These are phyloP conservation scores for Dillenia turbinata DNA, from an alignment of 164 flowering plant genomes.

Conservation along the genomic window DNA sequence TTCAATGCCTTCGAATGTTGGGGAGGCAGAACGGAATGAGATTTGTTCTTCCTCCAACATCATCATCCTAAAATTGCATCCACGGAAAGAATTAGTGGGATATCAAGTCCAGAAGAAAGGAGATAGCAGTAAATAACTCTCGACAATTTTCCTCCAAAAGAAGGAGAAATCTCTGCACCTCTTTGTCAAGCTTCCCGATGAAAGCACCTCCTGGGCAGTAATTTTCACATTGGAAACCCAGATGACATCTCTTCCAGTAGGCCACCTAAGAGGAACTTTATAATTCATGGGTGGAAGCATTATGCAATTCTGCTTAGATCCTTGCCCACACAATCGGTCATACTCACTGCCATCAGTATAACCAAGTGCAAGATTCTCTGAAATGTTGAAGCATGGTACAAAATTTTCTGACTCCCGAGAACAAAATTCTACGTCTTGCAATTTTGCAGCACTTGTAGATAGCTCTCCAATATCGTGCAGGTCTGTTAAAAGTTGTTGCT, in stretches of 20 bases:
- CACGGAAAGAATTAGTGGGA: conserved; percentile 1
- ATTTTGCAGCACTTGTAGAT: conserved; percentile 56
- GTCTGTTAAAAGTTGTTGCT: conserved; percentile 78
- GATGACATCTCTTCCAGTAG: conserved; percentile 89
- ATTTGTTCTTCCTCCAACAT: conserved; percentile 95
- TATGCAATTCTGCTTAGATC: conserved; percentile 50
- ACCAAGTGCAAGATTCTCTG: conserved; percentile 50
- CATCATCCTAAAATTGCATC: conserved; percentile 73
- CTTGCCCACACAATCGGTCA: conserved; percentile 57
- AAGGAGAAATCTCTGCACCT: conserved; percentile 34
- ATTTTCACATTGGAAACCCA: conserved; percentile 91
- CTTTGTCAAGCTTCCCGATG: conserved; percentile 96
- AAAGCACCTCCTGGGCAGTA: conserved; percentile 88
- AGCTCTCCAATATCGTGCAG: conserved; percentile 79
- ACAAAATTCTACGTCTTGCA: conserved; percentile 75
- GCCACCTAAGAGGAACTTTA: conserved; percentile 91
- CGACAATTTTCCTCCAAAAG: conserved; percentile 4
- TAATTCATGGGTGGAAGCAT: conserved; percentile 77
- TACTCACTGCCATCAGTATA: conserved; percentile 35
- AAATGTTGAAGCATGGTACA: conserved; percentile 84
- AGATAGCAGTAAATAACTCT: not conserved
- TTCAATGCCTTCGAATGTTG: conserved; percentile 78
- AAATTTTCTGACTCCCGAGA: conserved; percentile 55
- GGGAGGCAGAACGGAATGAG: conserved; percentile 80
- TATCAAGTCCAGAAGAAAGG: not conserved